Conservation (phyloP, 202 grass and related monocot genomes). For the Setaria italica region DNA sequence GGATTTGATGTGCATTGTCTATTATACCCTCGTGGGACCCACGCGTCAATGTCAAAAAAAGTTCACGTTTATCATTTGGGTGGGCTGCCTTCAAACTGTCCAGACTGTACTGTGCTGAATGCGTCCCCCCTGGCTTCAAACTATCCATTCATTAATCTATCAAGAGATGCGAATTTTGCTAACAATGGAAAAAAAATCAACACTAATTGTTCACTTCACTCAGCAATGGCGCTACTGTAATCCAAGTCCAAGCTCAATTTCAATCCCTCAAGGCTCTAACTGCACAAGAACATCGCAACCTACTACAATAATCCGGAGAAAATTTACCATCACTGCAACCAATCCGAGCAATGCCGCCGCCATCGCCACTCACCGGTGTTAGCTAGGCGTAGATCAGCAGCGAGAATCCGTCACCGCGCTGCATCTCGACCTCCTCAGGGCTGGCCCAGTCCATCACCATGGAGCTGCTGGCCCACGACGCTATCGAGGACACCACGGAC, state of each 20-base stretch:
- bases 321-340: not conserved
- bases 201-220: not conserved
- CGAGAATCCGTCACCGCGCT: conserved; percentile 68
- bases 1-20: no score
- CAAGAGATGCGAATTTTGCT: conserved; percentile 5
- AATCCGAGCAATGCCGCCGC: conserved; percentile 1
- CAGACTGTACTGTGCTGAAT: no score
- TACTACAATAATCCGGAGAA: conserved; percentile 23
- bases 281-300: conserved; percentile 38
- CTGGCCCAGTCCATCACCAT: conserved; percentile 94
- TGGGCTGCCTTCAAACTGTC: no score
- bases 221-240: conserved; percentile 31
- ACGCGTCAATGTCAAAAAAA: no score
- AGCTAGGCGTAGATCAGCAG: conserved; percentile 85
- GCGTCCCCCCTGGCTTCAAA: no score
- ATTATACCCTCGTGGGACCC: no score
- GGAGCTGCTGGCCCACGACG: conserved; percentile 67
- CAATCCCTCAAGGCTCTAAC: not conserved
- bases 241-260: conserved; percentile 31
- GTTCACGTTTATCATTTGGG: no score
- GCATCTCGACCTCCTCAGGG: conserved; percentile 75
- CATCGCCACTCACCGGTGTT: not conserved
- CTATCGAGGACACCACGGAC: conserved; percentile 65
- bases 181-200: not conserved
- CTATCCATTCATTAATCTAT: conserved; percentile 25